Evolutionary conservation across 106 monocot genomes (phyloP), one percentile per base, ranked within the genome.

Genomic region (Dendrobium catenatum): DNA sequence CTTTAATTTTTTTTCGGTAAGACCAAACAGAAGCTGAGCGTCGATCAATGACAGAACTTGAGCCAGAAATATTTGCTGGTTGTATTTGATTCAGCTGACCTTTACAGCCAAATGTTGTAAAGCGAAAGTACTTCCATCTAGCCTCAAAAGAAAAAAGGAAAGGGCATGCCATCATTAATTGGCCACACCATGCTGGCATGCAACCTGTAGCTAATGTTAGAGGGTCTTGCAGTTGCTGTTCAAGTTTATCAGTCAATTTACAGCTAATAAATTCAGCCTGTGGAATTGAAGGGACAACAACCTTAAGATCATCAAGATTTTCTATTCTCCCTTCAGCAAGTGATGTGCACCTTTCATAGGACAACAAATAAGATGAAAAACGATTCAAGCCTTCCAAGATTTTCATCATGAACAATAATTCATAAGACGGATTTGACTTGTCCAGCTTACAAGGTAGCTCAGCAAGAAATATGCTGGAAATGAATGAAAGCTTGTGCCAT

Each of bases 141-240:
- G 89, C 79, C 47, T 94, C 89, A 82, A 94, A 96, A 77, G 96
- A 86, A 81, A 94, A 96, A 43, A 96, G 76, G 73, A 96, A 96
- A 81, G 94, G 86, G 68, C 92, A 92, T 19, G 77, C 68, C 47
- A 82, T 41, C 87, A 92, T 89, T 84, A 96, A 72, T 24, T 92
- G 89, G 44, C 40, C 78, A 80, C 85, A 94, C 96, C 94, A 96
- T 77, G 81, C 74, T 83, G 94, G 94, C 82, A 94, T 82, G 77
- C 78, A 79, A 79, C 88, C 86, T 47, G 82, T 81, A 76, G 76
- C 78, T 79, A 79, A 86, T 73, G 78, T 78, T 73, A 96, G 81
- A n/a, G 87, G 84, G 44, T 94, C 96, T 67, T 79, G 85, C 86
- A 96, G 87, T 85, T 96, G 96, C 43, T 94, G 90, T 80, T 92